Evolutionary conservation across 495 filamentous ascomycete species (phyloP), one percentile per base, ranked within the genome.

Genomic region (Achaetomiella virescens): DNA sequence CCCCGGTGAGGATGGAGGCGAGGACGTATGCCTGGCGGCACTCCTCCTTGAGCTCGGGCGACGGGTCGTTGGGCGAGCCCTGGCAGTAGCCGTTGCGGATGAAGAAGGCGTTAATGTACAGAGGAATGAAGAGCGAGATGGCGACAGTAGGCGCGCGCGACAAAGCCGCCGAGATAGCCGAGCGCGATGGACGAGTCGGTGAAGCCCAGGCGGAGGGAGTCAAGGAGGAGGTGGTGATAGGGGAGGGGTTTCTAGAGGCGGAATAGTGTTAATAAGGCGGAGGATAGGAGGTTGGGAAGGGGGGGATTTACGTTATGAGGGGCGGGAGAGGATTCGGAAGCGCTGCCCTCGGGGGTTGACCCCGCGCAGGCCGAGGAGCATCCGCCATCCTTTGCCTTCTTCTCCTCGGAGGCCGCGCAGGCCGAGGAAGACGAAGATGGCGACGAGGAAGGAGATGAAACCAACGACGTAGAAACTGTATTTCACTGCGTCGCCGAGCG

Each of bases 111-210:
- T 99, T 97, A 55, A 96, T 82, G 58, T 84, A 92, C 5, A 99
- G 78, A 6, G 93, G 95, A 47, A 99, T 85, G 73, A 97, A 99
- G 9, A 96, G 76, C 1, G 89, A 92, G 51, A 97, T 95, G 11
- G 86, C 91, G 40, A 99, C 92, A 0, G 91, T 95, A 96, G 11
- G 93, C 89, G 48, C 93, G 84, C 5, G 95, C 93, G 1, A 97
- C 92, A 59, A 99, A 96, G 15, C 92, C 92, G 53, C 91, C 93
- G 0, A 97, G 72, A 62, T 97, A 99, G 17, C 88, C 90, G 0
- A 97, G 78, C 37, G 84, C 84, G 63, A 99, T 92, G 47, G 84
- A 80, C 22, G 79, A 74, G 65, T 92, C 85, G 20, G 74, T 82
- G 59, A 88, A 81, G 12, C 88, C 92, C n/a, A 96, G 74, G 8